A percentile compares a stretch with the other conserved stretches of the same genome.
Evolutionary conservation across 139 green algal species (phyloP).

Genomic region (Chlamydomonas incerta): DNA sequence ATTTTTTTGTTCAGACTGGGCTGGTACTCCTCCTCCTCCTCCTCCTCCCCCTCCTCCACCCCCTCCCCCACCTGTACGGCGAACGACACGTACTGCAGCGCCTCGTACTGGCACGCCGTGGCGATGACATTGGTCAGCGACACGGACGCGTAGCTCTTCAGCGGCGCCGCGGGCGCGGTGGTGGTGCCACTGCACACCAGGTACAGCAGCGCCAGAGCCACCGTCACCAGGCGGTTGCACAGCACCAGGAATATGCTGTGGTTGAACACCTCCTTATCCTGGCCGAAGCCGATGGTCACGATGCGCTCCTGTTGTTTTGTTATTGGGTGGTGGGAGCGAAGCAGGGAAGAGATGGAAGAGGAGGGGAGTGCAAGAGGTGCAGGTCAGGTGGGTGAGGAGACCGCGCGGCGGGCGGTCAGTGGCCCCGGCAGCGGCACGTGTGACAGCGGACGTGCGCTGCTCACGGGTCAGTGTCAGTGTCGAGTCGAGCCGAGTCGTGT

Average conservation of each 20-base stretch:
- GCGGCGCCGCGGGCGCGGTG: slow-evolving; percentile 62
- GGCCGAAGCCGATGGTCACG: slow-evolving; percentile 79
- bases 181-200: slow-evolving; percentile 47
- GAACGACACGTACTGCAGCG: slow-evolving; percentile 96
- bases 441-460: too few relatives aligned
- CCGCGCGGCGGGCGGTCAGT: too few relatives aligned
- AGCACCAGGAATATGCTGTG: slow-evolving; percentile 93
- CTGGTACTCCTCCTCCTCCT: too few relatives aligned
- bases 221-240: slow-evolving; percentile 89
- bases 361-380: too few relatives aligned
- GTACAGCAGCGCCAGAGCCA: slow-evolving; percentile 62
- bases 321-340: too few relatives aligned
- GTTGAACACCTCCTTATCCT: slow-evolving; percentile 74
- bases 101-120: slow-evolving; percentile 95
- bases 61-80: slow-evolving; percentile 78
- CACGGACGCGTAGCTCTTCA: slow-evolving; percentile 76
- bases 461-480: too few relatives aligned
- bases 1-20: too few relatives aligned
- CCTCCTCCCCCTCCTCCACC: too few relatives aligned
- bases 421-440: too few relatives aligned
- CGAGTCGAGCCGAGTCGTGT: too few relatives aligned
- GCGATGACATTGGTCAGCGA: slow-evolving; percentile 92
- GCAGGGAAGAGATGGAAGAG: too few relatives aligned
- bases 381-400: too few relatives aligned
- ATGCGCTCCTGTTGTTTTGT: slow-evolving; percentile 87